Percentiles rank a stretch among this genome's conserved stretches.
Conservation (phyloP, 768 basidiomycete genomes). For the Cystobasidium ongulense region DNA sequence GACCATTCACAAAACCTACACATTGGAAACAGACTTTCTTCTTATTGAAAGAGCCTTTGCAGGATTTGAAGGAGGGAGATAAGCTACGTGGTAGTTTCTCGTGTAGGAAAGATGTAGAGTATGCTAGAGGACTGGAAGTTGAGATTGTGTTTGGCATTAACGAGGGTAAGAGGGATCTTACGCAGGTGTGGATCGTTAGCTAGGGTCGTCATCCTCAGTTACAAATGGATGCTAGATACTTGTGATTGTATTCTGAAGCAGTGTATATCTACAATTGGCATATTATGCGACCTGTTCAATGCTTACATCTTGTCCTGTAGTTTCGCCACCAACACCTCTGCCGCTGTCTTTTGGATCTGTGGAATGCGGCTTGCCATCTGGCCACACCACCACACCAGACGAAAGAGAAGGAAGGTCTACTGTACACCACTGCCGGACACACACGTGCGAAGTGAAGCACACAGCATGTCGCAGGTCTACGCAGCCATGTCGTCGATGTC, state of each 20-base stretch:
- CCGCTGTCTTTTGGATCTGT: neutral
- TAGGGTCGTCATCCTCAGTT: no score
- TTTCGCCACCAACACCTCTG: neutral
- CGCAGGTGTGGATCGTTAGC: conserved; percentile 23
- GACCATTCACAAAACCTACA: conserved; percentile 74
- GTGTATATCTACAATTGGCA: neutral
- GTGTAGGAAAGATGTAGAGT: conserved; percentile 67
- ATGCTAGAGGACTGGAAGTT: conserved; percentile 79
- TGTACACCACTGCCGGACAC: neutral
- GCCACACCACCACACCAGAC: neutral
- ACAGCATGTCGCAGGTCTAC: conserved; percentile 12
- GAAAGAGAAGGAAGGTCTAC: neutral
- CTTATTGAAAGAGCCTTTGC: conserved; percentile 67
- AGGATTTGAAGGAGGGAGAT: conserved; percentile 59
- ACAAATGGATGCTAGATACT: no score
- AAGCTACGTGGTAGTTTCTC: conserved; percentile 69
- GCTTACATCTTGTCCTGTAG: neutral
- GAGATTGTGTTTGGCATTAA: conserved; percentile 68
- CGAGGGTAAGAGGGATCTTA: conserved; percentile 6
- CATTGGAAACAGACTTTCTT: conserved; percentile 98
- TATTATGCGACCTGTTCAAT: no score
- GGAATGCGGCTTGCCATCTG: neutral
- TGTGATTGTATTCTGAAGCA: no score
- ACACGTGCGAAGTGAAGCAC: neutral
- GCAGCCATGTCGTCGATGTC: conserved; percentile 3